Percentiles rank a stretch among this genome's conserved stretches.
Evolutionary conservation across 192 early-diverging fungal species (phyloP).

Genomic region (Entomortierella chlamydospora): DNA sequence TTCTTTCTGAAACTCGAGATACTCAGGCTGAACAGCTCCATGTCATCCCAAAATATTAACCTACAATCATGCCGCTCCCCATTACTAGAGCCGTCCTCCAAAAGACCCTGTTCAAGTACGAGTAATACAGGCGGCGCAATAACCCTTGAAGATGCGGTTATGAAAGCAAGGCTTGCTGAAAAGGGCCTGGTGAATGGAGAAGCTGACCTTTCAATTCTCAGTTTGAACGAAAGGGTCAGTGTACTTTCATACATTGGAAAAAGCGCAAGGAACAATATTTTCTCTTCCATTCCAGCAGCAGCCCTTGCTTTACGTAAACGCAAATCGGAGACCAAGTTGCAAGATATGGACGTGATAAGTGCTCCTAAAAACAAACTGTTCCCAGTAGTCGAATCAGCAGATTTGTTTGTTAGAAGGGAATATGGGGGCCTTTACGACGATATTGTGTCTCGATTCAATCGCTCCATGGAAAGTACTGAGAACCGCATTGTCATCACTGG

Average conservation of each 20-base stretch:
- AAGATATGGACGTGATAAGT: conserved; percentile 9
- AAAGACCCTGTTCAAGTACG: neutral
- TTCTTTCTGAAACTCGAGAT: neutral
- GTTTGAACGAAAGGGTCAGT: too few species aligned
- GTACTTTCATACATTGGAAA: too few species aligned
- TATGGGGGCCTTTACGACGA: conserved; percentile 35
- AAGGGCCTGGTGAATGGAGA: too few species aligned
- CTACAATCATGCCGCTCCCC: neutral
- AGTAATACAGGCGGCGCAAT: neutral
- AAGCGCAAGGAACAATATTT: too few species aligned
- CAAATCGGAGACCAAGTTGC: too few species aligned
- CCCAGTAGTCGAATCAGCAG: conserved; percentile 21
- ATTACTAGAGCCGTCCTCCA: conserved; percentile 2
- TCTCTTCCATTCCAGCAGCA: too few species aligned
- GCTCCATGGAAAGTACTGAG: neutral
- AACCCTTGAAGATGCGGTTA: too few species aligned
- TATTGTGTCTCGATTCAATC: conserved; percentile 5
- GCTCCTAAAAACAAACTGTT: neutral
- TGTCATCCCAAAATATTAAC: neutral
- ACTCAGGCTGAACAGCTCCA: too few species aligned
- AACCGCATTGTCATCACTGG: conserved; percentile 41
- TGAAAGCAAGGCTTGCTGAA: too few species aligned
- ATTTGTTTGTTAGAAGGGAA: conserved; percentile 28
- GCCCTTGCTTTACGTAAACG: too few species aligned
- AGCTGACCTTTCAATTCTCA: too few species aligned